Base-by-base conservation (phyloP, 2,329 filamentous ascomycete genomes). In the Cercospora sojina region DNA sequence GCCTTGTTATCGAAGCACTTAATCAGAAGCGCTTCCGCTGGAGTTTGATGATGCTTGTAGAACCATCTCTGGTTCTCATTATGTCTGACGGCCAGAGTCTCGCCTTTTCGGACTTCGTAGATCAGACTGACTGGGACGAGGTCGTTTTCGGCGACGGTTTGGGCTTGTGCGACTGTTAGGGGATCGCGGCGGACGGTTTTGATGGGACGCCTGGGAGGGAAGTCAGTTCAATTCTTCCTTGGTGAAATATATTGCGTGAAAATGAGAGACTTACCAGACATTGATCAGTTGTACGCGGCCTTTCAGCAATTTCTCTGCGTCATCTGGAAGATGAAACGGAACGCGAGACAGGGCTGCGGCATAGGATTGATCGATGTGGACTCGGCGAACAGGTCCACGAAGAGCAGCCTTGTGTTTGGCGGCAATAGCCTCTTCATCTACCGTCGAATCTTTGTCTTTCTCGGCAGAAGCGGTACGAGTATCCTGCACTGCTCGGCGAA, bases 121-220 rank as follows among this genome's bases (percentile, higher is more conserved):
- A 90, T 82, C 74, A 93, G 90, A 77, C 93, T 87, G 10, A 94
- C 85, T 4, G 86, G 83, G 0, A 93, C 83, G 8, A 95, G 80
- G 71, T 93, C 90, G 0, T 82, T 80, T 60, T 90, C 83, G 0
- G 80, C 74, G 3, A 88, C 85, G 0, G 82, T 84, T 1, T 80
- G 78, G n/a, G 83, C 83, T 12, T 87, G 84, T 0, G 87, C 86
- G 58, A 88, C 83, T 0, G 83, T 85, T 2, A 89, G 79, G 1
- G 88, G 87, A 25, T 80, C 82, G 0, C 81, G 80, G 62, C 85
- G 83, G 0, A 88, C 83, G 1, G 84, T 82, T 27, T 68, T 73
- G 67, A 74, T 71, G 10, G 71, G 72, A 1, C 69, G 72, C 59
- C 58, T 60, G 38, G 9, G 7, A 43, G 35, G 43, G 16, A n/a